phyloP scores from a whole-genome alignment of 2,329 filamentous ascomycete species.

The Fusarium burgessii region DNA sequence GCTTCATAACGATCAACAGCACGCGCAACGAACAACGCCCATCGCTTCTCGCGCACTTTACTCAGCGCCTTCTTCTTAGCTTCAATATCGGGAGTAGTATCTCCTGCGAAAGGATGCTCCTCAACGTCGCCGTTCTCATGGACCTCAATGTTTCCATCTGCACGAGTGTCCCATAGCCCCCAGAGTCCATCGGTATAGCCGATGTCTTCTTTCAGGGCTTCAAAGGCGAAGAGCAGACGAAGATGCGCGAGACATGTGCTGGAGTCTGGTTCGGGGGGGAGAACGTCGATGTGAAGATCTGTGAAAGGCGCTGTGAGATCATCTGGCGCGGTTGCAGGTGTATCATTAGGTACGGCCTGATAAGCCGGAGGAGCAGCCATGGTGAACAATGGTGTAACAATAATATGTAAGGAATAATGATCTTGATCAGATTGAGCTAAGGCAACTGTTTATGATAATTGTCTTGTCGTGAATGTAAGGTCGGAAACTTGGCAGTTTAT shows the following conservation, averaged over 20 bases:
- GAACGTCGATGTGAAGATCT: conserved; percentile 23
- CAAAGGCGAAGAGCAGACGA: conserved; percentile 73
- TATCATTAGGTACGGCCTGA: conserved; percentile 1
- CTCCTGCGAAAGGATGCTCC: background rate
- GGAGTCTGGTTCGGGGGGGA: conserved; percentile 25
- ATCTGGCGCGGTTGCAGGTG: background rate
- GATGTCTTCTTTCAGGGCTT: conserved; percentile 70
- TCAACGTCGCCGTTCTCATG: conserved; percentile 28
- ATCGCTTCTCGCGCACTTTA: conserved; percentile 73
- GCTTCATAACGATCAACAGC: conserved; percentile 72
- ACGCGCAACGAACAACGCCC: conserved; percentile 72
- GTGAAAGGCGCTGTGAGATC: conserved; percentile 26
- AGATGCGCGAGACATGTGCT: conserved; percentile 61
- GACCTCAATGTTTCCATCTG: conserved; percentile 34
- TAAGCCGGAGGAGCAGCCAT: conserved; percentile 34
- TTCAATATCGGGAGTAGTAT: conserved; percentile 42
- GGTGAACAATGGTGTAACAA: background rate
- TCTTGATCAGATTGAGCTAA: background rate
- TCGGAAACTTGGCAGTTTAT: conserved; percentile 11
- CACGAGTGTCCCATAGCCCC: conserved; percentile 62
- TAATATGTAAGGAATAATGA: background rate
- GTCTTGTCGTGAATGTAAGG: background rate
- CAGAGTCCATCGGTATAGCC: conserved; percentile 72
- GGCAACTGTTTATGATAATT: background rate
- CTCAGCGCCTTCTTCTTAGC: conserved; percentile 52